Conservation (phyloP, 2,329 filamentous ascomycete species). For the Grosmannia huntii region DNA sequence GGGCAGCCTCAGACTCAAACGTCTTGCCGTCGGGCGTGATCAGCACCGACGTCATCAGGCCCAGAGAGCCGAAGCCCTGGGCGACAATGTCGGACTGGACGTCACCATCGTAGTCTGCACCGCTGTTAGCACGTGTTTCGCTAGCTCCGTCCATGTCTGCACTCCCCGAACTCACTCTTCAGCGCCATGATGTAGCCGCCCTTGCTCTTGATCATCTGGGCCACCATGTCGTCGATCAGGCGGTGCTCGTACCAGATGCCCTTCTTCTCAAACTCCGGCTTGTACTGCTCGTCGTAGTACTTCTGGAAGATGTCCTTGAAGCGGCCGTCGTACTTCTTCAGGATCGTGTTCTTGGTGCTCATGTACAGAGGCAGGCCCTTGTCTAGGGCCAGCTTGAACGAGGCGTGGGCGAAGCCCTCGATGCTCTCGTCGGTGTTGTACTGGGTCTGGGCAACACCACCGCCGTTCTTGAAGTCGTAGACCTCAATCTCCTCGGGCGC, state of each 20-base stretch:
- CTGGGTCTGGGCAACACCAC: conserved; percentile 85
- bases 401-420: conserved; percentile 84
- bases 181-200: conserved; percentile 95
- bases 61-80: conserved; percentile 94
- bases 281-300: conserved; percentile 80
- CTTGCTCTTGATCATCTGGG: conserved; percentile 98
- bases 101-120: conserved; percentile 88
- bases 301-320: conserved; percentile 99
- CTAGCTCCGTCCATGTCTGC: no score
- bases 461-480: conserved; percentile 74
- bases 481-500: conserved; percentile 79
- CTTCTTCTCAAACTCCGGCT: conserved; percentile 78
- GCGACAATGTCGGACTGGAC: conserved; percentile 98
- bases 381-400: conserved; percentile 85
- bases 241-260: conserved; percentile 99
- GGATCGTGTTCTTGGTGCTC: conserved; percentile 99
- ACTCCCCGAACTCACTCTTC: conserved; percentile 61
- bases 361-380: conserved; percentile 93
- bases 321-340: conserved; percentile 96
- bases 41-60: conserved; percentile 95
- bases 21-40: conserved; percentile 95
- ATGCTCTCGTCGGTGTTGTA: conserved; percentile 99
- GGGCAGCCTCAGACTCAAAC: conserved; percentile 93
- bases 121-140: background rate
- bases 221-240: conserved; percentile 98